Percentiles rank a stretch among this genome's conserved stretches.
Conservation (phyloP, 2,329 filamentous ascomycete species). For the Cladosporium colombiae region DNA sequence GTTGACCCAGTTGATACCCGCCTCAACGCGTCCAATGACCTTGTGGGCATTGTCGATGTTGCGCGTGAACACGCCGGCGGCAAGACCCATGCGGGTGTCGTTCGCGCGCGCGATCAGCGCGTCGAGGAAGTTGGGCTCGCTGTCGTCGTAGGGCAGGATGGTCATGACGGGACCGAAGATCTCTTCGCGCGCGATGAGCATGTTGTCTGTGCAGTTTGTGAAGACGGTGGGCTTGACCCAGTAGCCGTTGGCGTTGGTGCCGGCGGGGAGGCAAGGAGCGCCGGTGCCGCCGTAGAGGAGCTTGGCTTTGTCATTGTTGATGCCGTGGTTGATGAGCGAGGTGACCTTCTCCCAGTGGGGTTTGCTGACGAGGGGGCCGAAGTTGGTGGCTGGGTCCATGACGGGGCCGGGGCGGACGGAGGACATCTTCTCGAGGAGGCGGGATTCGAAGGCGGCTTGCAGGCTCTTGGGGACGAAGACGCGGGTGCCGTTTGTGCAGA, state of each 20-base stretch:
- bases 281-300: conserved; percentile 70
- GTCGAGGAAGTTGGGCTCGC: conserved; percentile 52
- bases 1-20: conserved; percentile 90
- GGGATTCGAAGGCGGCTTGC: conserved; percentile 67
- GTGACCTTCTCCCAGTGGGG: conserved; percentile 75
- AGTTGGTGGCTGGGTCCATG: conserved; percentile 73
- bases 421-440: conserved; percentile 68
- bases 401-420: conserved; percentile 72
- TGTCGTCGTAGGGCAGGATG: conserved; percentile 67
- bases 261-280: conserved; percentile 54
- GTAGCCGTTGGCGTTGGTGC: conserved; percentile 62
- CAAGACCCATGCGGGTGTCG: conserved; percentile 73
- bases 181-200: conserved; percentile 78
- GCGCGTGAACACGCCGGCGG: conserved; percentile 79
- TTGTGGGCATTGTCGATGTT: conserved; percentile 73
- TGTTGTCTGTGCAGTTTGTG: conserved; percentile 78
- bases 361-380: conserved; percentile 77
- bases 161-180: conserved; percentile 89
- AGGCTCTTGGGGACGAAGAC: conserved; percentile 74
- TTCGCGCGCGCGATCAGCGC: conserved; percentile 75
- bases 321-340: conserved; percentile 74
- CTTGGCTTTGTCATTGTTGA: conserved; percentile 70
- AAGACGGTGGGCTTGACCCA: conserved; percentile 86
- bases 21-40: conserved; percentile 70
- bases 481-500: conserved; percentile 89